Percentiles rank a stretch among this genome's conserved stretches.
phyloP scores from a whole-genome alignment of 23 red algal genomes.

The Gracilaria gracilis region DNA sequence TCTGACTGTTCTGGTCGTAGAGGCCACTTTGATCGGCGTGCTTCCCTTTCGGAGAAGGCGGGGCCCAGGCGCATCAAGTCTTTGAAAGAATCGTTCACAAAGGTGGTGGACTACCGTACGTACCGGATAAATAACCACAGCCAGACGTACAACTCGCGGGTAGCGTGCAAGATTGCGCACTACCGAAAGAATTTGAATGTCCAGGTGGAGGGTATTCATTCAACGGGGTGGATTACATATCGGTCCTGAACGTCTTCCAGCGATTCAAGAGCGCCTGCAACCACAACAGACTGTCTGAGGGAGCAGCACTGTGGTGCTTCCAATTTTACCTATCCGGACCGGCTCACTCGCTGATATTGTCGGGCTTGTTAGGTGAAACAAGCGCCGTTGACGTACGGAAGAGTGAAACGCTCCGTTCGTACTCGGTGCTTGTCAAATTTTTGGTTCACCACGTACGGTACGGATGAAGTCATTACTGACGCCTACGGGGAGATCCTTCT shows the following conservation, averaged over 20 bases:
- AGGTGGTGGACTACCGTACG: constrained; percentile 5
- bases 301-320: constrained; percentile 11
- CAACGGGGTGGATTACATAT: constrained; percentile 11
- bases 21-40: neutral
- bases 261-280: neutral
- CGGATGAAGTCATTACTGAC: constrained; percentile 28
- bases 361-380: neutral
- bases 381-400: neutral
- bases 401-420: constrained; percentile 1
- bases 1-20: neutral
- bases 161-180: neutral
- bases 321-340: constrained; percentile 32
- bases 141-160: neutral
- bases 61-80: neutral
- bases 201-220: constrained; percentile 36
- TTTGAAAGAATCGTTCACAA: constrained; percentile 6
- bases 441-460: constrained; percentile 29
- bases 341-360: constrained; percentile 10
- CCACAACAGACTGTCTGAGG: constrained; percentile 15
- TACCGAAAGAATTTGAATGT: constrained; percentile 33
- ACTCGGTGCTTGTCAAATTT: constrained; percentile 25
- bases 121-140: neutral
- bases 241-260: constrained; percentile 28
- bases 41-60: neutral
- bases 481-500: neutral